A percentile compares a stretch with the other conserved stretches of the same genome.
Evolutionary conservation across 164 flowering plant genomes (phyloP).

Genomic region (Warburgia ugandensis): DNA sequence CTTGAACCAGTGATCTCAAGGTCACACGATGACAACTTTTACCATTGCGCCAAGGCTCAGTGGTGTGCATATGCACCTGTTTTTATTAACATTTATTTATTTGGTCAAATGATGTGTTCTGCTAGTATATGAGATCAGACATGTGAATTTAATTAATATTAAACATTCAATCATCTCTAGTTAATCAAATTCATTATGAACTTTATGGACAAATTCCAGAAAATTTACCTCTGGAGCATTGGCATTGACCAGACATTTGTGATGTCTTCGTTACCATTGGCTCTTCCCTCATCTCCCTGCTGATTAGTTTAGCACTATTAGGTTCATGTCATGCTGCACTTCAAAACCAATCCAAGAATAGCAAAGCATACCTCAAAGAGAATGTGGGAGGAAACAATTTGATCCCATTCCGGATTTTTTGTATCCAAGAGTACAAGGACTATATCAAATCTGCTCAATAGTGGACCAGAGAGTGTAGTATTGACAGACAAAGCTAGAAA

Average conservation of each 20-base stretch:
- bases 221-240: constrained; percentile 65
- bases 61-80: too few species aligned
- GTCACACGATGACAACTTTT: too few species aligned
- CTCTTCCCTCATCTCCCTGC: constrained; percentile 40
- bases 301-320: constrained; percentile 3
- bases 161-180: background rate
- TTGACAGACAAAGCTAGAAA: constrained; percentile 86
- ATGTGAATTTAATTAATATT: background rate
- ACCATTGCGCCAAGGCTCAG: too few species aligned
- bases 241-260: constrained; percentile 59
- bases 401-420: constrained; percentile 96
- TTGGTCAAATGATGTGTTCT: too few species aligned
- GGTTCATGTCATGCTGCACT: too few species aligned
- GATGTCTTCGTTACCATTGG: constrained; percentile 36
- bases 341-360: too few species aligned
- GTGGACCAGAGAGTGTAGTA: constrained; percentile 92
- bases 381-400: constrained; percentile 93
- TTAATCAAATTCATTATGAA: background rate
- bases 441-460: constrained; percentile 96
- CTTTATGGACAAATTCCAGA: background rate
- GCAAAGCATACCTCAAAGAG: constrained; percentile 84
- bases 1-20: too few species aligned
- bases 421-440: constrained; percentile 93
- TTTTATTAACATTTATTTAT: too few species aligned
- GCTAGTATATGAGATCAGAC: too few species aligned